Conservation (phyloP, 352 stramenopile genomes). For the Globisporangium echinulatum region DNA sequence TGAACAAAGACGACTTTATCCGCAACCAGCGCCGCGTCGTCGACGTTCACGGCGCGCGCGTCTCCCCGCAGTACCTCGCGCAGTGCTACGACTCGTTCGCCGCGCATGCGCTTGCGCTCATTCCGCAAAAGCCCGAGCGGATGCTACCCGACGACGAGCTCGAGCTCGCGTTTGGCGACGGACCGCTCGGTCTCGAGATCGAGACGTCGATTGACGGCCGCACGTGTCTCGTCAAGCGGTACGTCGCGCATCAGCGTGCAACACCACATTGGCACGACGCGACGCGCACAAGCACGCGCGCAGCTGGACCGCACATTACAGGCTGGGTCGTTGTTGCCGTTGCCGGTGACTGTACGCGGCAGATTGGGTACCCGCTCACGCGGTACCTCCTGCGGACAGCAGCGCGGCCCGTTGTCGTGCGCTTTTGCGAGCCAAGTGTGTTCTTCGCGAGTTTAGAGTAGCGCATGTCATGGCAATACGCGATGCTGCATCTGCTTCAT, state of each 20-base stretch:
- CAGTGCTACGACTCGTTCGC: constrained; percentile 66
- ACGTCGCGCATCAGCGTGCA: constrained; percentile 12
- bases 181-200: constrained; percentile 57
- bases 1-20: constrained; percentile 67
- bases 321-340: constrained; percentile 73
- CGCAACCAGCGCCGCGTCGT: constrained; percentile 62
- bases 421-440: constrained; percentile 70
- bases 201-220: constrained; percentile 73
- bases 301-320: constrained; percentile 15
- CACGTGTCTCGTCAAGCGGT: constrained; percentile 60
- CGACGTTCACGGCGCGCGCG: constrained; percentile 26
- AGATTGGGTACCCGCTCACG: constrained; percentile 57
- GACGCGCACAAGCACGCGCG: constrained; percentile 11
- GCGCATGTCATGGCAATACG: neutral
- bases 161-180: constrained; percentile 57
- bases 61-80: constrained; percentile 43
- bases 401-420: constrained; percentile 49
- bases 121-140: constrained; percentile 37
- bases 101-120: constrained; percentile 43
- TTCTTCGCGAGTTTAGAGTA: constrained; percentile 60
- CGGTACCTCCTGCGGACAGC: constrained; percentile 71
- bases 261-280: constrained; percentile 12
- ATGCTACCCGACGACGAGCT: constrained; percentile 46
- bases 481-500: no score
- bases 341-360: constrained; percentile 56